Conservation (phyloP, 129 eudicot species). For the Smallanthus sonchifolius region DNA sequence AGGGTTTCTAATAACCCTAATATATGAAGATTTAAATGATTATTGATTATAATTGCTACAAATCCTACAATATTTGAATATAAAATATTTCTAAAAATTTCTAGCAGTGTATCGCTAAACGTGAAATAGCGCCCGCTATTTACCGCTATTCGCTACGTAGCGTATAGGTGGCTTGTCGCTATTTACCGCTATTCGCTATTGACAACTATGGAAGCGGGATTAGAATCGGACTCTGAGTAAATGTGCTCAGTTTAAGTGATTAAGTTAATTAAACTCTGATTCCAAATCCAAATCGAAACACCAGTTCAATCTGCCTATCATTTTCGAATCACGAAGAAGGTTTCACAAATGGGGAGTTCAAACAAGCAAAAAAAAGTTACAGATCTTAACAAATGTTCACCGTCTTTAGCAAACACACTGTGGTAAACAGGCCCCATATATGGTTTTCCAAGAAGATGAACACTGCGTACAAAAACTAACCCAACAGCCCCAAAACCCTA, state of each 20-base stretch:
- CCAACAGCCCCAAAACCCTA: background rate
- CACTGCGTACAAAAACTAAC: background rate
- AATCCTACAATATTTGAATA: too few relatives aligned
- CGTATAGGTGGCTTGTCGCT: too few relatives aligned
- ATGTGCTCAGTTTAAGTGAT: background rate
- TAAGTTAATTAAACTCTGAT: background rate
- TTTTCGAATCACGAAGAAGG: background rate
- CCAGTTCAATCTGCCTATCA: constrained; percentile 1
- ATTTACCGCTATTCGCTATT: too few relatives aligned
- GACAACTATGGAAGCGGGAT: background rate
- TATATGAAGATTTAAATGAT: too few relatives aligned
- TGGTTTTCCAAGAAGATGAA: constrained; percentile 38
- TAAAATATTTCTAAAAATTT: too few relatives aligned
- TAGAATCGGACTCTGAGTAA: background rate
- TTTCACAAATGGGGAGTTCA: background rate
- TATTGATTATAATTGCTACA: too few relatives aligned
- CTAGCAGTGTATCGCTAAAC: too few relatives aligned
- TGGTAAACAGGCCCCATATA: constrained; percentile 66
- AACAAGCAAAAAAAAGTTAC: constrained; percentile 13
- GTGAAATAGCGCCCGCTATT: too few relatives aligned
- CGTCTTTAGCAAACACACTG: constrained; percentile 57
- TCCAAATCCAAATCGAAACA: constrained; percentile 3
- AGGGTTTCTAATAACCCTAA: too few relatives aligned
- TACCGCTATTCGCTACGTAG: too few relatives aligned
- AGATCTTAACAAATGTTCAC: constrained; percentile 30